phyloP scores from a whole-genome alignment of 192 early-diverging fungal species.

The Mortierella claussenii region DNA sequence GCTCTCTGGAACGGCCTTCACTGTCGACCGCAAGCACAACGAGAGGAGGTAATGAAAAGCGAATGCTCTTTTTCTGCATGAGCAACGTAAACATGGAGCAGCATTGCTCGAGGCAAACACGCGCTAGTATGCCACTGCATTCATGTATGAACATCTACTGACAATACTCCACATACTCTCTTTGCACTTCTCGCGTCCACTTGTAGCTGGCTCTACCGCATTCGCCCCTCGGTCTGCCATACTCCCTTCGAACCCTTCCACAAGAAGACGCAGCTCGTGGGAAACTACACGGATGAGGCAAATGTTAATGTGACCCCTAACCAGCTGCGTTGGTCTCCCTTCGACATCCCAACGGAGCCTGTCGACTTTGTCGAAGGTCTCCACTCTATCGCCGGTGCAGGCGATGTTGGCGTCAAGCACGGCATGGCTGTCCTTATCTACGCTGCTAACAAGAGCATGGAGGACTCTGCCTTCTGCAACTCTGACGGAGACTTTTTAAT shows the following conservation, averaged over 20 bases:
- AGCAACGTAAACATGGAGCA: no score
- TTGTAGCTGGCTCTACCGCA: slow-evolving; percentile 93
- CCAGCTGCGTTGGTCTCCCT: slow-evolving; percentile 95
- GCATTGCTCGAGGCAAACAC: no score
- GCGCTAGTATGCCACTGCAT: background rate
- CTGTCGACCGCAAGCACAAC: slow-evolving; percentile 82
- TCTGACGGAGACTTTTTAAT: slow-evolving; percentile 94
- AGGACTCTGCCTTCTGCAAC: slow-evolving; percentile 81
- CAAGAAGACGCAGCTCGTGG: slow-evolving; percentile 57
- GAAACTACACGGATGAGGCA: slow-evolving; percentile 63
- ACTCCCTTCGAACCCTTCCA: slow-evolving; percentile 66
- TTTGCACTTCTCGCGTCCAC: background rate
- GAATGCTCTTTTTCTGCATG: no score
- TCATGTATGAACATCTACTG: background rate
- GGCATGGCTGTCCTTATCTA: slow-evolving; percentile 93
- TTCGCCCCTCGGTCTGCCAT: slow-evolving; percentile 91
- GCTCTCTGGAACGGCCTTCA: slow-evolving; percentile 93
- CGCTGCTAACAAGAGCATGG: slow-evolving; percentile 81
- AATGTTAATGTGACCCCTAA: slow-evolving; percentile 80
- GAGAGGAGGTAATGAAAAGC: slow-evolving; percentile 79
- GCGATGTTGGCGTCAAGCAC: slow-evolving; percentile 77
- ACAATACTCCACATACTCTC: background rate
- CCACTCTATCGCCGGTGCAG: slow-evolving; percentile 86
- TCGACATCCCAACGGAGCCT: slow-evolving; percentile 69
- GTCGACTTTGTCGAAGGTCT: slow-evolving; percentile 89